phyloP scores from a whole-genome alignment of 495 filamentous ascomycete genomes.

The Aspergillus steynii region DNA sequence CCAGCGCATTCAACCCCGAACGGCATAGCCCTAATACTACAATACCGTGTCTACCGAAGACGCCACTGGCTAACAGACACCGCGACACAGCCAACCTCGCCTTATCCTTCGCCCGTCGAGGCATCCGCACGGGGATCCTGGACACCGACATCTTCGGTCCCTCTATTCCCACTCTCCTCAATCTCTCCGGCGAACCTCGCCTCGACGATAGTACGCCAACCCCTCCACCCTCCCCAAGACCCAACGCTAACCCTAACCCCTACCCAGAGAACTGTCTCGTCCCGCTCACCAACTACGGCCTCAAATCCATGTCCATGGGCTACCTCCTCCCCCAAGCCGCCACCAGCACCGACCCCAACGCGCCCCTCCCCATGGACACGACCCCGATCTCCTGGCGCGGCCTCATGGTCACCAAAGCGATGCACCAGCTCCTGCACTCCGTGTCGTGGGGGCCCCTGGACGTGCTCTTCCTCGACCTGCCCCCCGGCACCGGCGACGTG shows the following conservation, averaged over 20 bases:
- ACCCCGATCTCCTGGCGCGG: slow-evolving; percentile 94
- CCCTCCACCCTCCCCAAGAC: neutral
- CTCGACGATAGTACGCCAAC: slow-evolving; percentile 57
- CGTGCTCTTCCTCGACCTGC: slow-evolving; percentile 85
- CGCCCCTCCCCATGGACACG: slow-evolving; percentile 54
- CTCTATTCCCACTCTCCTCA: slow-evolving; percentile 86
- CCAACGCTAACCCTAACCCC: slow-evolving; percentile 1
- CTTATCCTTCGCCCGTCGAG: slow-evolving; percentile 77
- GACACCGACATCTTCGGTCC: slow-evolving; percentile 98
- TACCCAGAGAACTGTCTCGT: slow-evolving; percentile 69
- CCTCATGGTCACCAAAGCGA: slow-evolving; percentile 95
- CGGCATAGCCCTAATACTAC: no score
- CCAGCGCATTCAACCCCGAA: neutral
- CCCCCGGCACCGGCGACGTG: slow-evolving; percentile 92
- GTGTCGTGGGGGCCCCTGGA: slow-evolving; percentile 88
- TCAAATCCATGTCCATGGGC: slow-evolving; percentile 98
- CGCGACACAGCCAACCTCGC: slow-evolving; percentile 71
- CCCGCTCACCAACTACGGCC: slow-evolving; percentile 90
- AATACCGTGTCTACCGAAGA: neutral
- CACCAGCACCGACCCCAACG: slow-evolving; percentile 22
- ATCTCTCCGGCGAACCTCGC: slow-evolving; percentile 71
- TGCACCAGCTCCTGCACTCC: slow-evolving; percentile 92
- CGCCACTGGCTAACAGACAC: slow-evolving; percentile 8
- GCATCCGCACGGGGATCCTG: slow-evolving; percentile 80
- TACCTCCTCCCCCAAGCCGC: slow-evolving; percentile 65